Evolutionary conservation across 225 moss, liverwort and hornwort species (phyloP).

Genomic region (Climacium dendroides): DNA sequence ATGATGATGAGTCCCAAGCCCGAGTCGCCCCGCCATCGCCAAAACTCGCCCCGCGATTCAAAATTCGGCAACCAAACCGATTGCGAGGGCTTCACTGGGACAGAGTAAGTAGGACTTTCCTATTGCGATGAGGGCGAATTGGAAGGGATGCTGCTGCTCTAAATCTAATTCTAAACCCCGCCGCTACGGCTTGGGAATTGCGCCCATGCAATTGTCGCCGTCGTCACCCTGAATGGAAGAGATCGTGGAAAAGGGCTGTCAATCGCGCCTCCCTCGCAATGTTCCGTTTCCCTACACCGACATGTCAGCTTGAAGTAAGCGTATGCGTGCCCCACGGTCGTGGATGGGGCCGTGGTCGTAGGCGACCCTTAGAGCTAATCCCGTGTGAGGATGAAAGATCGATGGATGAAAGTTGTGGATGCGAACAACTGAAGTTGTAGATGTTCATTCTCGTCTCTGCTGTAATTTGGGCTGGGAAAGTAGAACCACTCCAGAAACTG

Average conservation of each 20-base stretch:
- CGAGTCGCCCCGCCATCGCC: slow-evolving; percentile 31
- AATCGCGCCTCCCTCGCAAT: not conserved
- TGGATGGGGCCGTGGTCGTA: not conserved
- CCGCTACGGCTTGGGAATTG: not conserved
- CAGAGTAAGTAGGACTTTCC: not conserved
- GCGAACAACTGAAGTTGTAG: no score
- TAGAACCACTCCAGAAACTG: not conserved
- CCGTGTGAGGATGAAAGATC: not conserved
- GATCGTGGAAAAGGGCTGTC: not conserved
- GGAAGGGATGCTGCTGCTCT: not conserved
- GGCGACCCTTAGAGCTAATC: not conserved
- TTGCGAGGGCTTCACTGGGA: not conserved
- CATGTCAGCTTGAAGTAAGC: not conserved
- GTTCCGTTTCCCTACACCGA: slow-evolving; percentile 2
- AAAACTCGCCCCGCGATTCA: not conserved
- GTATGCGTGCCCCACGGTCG: slow-evolving; percentile 13
- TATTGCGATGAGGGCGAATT: not conserved
- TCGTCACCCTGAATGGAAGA: not conserved
- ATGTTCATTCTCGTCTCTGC: no score
- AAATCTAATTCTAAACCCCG: not conserved
- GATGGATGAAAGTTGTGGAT: not conserved
- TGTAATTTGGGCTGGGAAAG: no score
- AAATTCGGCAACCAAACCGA: not conserved
- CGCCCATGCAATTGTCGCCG: not conserved
- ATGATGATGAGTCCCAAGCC: not conserved